Conservation (phyloP, 2,329 filamentous ascomycete genomes). For the Fusarium setosum region DNA sequence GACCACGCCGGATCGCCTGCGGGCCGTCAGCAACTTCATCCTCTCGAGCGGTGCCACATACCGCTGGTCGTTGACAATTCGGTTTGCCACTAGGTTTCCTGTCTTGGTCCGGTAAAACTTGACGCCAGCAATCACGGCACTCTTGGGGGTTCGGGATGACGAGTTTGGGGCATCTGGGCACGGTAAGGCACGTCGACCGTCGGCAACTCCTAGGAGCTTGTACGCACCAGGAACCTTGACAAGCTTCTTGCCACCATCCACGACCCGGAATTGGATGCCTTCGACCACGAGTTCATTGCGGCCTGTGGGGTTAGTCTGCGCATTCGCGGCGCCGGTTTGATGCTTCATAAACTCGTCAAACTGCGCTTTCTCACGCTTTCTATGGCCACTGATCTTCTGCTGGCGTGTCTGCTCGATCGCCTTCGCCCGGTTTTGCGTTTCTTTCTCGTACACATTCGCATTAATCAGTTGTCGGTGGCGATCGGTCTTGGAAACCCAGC, state of each 20-base stretch:
- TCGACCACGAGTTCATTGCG: constrained; percentile 75
- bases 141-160: constrained; percentile 78
- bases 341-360: constrained; percentile 54
- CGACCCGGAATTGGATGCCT: constrained; percentile 79
- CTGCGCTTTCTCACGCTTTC: constrained; percentile 69
- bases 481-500: constrained; percentile 79
- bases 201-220: background rate
- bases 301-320: constrained; percentile 44
- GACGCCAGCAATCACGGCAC: constrained; percentile 78
- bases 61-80: constrained; percentile 80
- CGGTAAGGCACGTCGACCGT: constrained; percentile 41
- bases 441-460: constrained; percentile 79
- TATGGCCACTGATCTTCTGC: constrained; percentile 64
- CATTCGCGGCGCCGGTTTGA: constrained; percentile 35
- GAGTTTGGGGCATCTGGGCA: constrained; percentile 67
- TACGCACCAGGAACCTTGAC: constrained; percentile 75
- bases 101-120: constrained; percentile 87
- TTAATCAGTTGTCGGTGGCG: constrained; percentile 88
- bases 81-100: constrained; percentile 85
- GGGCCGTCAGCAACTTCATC: constrained; percentile 51
- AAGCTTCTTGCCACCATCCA: constrained; percentile 85
- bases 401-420: constrained; percentile 78
- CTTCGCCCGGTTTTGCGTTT: constrained; percentile 73
- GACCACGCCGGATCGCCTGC: constrained; percentile 62
- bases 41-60: constrained; percentile 58